Base-by-base conservation (phyloP, 1,284 basidiomycete genomes). In the Naganishia cerealis region DNA sequence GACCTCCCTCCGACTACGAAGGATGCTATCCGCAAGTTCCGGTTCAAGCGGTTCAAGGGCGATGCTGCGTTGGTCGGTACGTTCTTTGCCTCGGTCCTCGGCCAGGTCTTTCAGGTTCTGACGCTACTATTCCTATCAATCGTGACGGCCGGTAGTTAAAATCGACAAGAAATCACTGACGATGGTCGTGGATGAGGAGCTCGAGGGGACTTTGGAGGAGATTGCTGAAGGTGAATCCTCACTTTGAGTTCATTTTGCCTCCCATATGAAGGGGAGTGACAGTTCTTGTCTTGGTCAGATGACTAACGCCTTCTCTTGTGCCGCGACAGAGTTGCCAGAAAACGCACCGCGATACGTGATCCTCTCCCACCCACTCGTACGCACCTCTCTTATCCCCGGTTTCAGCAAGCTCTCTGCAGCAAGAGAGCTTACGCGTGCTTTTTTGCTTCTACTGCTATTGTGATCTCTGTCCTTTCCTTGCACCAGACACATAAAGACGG, bases 261-360 rank as follows among this genome's bases (percentile, higher is more conserved):
- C 6, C 29, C 29, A 33, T 33, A 33, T 6, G 29, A 33, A 33
- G 29, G 3, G 29, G 29, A 33, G 6, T 33, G 29, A 33, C 39
- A 46, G 3, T 15, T 61, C 2, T 13, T 61, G 46, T 65, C 40
- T 70, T 21, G 21, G 21, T 52, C 26, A 24, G 13, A 29, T 38
- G 66, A 67, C 40, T 33, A 42, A 43, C 7, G 18, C 3, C 21
- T 6, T 12, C 18, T 50, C 16, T 59, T 21, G 6, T 55, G 29
- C 48, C 53, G 10, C n/a, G 73, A 94, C 42, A 63, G 94, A 95
- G 76, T 84, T 97, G 7, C 94, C 94, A 0, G 92, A 92, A 80
- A 91, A 90, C 78, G 86, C 89, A 6, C 94, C 94, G 12, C 86
- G 94, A 73, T 96, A 92, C 77, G 86, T 96, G 56, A 79, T 97